A percentile compares a stretch with the other conserved stretches of the same genome.
Conservation (phyloP, 257 asterid genomes). For the Agastache rugosa region DNA sequence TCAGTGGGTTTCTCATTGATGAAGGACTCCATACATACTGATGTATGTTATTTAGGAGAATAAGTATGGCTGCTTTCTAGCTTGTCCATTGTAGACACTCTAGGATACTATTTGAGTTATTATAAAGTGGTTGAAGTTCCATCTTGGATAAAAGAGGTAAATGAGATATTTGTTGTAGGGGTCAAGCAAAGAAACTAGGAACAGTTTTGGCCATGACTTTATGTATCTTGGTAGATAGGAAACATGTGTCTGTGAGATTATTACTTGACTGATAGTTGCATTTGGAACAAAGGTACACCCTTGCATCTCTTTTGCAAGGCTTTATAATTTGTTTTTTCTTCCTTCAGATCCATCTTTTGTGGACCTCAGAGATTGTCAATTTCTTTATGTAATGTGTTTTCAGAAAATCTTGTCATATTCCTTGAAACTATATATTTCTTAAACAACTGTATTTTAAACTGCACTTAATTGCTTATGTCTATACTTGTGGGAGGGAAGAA, state of each 20-base stretch:
- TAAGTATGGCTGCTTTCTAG: constrained; percentile 13
- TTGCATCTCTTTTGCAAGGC: constrained; percentile 18
- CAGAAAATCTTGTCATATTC: neutral
- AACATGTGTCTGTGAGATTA: neutral
- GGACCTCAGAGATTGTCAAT: neutral
- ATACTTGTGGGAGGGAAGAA: constrained; percentile 21
- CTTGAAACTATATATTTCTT: neutral
- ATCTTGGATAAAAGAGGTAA: neutral
- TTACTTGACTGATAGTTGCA: neutral
- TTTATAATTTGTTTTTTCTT: neutral
- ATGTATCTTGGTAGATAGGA: neutral
- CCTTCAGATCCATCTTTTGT: neutral
- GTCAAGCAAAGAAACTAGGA: constrained; percentile 16
- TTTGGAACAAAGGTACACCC: neutral
- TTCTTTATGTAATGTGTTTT: neutral
- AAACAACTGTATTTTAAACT: neutral
- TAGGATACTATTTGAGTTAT: constrained; percentile 5
- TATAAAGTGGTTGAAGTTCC: neutral
- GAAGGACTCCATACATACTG: constrained; percentile 9
- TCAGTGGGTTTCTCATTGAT: constrained; percentile 17
- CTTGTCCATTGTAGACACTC: constrained; percentile 2
- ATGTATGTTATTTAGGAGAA: constrained; percentile 16
- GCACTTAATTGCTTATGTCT: constrained; percentile 6
- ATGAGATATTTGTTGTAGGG: neutral
- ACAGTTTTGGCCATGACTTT: constrained; percentile 7